phyloP scores from a whole-genome alignment of 352 stramenopile species.

The Pythium brassicae region DNA sequence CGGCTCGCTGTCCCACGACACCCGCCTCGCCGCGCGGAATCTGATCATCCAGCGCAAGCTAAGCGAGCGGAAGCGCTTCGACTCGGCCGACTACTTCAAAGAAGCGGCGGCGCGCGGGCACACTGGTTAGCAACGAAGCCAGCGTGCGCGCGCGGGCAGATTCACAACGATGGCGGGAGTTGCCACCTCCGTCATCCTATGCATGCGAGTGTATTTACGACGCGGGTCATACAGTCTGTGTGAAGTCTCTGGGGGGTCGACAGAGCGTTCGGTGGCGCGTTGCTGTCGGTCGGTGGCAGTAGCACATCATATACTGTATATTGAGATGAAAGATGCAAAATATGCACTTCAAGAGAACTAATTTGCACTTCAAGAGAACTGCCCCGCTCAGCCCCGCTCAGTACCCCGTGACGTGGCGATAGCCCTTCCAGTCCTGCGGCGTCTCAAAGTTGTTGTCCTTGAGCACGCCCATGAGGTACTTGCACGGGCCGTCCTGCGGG shows the following conservation, averaged over 20 bases:
- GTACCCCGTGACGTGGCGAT: constrained; percentile 84
- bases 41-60: constrained; percentile 65
- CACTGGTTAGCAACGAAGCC: background rate
- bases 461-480: constrained; percentile 90
- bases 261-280: too few relatives aligned
- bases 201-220: constrained; percentile 8
- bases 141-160: background rate
- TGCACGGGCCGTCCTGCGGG: constrained; percentile 86
- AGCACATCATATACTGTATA: too few relatives aligned
- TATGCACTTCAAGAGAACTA: too few relatives aligned
- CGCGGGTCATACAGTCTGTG: background rate
- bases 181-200: background rate
- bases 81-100: constrained; percentile 79
- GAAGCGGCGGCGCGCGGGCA: constrained; percentile 21
- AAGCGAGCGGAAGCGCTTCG: constrained; percentile 67
- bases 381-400: constrained; percentile 9
- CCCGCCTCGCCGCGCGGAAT: constrained; percentile 47
- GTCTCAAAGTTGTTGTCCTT: constrained; percentile 77
- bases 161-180: too few relatives aligned
- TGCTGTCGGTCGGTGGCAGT: too few relatives aligned
- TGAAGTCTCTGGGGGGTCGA: background rate
- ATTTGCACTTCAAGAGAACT: too few relatives aligned
- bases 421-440: constrained; percentile 91
- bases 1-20: constrained; percentile 17
- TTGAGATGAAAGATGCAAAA: too few relatives aligned